Base-by-base conservation (phyloP, 1,139 yeast genomes). In the Taiozyma sp. region DNA sequence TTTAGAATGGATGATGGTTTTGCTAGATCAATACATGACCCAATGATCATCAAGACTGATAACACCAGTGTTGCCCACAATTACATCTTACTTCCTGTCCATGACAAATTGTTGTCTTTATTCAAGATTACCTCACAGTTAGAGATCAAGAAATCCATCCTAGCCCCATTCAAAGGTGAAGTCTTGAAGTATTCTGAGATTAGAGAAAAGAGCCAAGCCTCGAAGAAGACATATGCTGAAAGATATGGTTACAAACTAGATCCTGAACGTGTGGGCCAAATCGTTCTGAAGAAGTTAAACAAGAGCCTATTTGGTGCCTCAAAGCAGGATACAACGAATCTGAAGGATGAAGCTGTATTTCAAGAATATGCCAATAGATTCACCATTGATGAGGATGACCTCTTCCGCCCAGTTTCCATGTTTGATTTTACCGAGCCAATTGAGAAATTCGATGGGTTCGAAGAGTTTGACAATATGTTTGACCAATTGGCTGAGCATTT, bases 391-490 rank as follows among this genome's bases (percentile, higher is more conserved):
- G 46, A 51, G 28, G 38, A 40, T 3, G 44, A 52, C 12, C 48
- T 39, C 9, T 47, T 12, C 40, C 44, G 48, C 10, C 63, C 65
- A 42, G 51, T 53, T 13, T 63, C 74, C 1, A 55, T 76, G 50
- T 54, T 66, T 28, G 68, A 70, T 8, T 32, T 44, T 29, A 50
- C 56, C 1, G 34, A 46, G 2, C 54, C 52, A 8, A 48, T 60
- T 10, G 54, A 54, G 30, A 43, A 57, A 4, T 60, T 76, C 2
- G 52, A 59, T 4, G 73, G 74, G 46, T 52, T 76, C 4, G 60
- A 61, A 2, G 84, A 80, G 56, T 65, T 79, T 39, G 81, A 78
- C 50, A 69, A 75, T 24, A 77, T 82, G 84, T 54, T 81, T 28
- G 70, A 67, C 3, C 84, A 82, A 55, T 63, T 82, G 36, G 61